Evolutionary conservation across 2,329 filamentous ascomycete species (phyloP).

Genomic region (Aspergillus sp.): DNA sequence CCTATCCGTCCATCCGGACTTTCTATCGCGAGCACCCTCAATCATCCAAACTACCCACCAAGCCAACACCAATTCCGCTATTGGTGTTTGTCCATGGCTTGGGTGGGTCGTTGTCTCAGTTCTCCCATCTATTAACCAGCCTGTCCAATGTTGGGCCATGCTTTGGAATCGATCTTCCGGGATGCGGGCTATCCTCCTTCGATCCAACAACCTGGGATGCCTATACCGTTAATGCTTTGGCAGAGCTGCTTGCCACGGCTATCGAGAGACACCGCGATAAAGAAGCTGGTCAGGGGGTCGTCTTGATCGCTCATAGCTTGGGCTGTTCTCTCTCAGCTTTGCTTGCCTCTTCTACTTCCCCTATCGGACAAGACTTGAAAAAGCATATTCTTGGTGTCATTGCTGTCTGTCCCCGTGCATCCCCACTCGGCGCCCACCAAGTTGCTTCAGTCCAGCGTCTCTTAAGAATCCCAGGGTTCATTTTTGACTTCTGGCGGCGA

Average conservation of each 20-base stretch:
- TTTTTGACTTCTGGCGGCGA: constrained; percentile 74
- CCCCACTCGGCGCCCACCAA: constrained; percentile 58
- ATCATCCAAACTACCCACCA: constrained; percentile 72
- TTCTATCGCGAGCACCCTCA: constrained; percentile 84
- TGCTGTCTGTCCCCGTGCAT: constrained; percentile 75
- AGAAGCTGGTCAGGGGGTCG: constrained; percentile 65
- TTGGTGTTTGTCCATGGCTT: constrained; percentile 91
- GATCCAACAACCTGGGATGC: constrained; percentile 69
- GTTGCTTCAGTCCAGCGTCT: constrained; percentile 55
- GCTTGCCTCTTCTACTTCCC: constrained; percentile 62
- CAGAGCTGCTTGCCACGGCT: constrained; percentile 69
- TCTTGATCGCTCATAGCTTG: constrained; percentile 87
- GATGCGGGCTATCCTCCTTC: constrained; percentile 80
- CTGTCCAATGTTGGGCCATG: constrained; percentile 81
- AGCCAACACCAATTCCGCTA: constrained; percentile 73
- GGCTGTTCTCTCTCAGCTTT: constrained; percentile 76
- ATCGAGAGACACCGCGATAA: constrained; percentile 72
- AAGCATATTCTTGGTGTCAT: constrained; percentile 72
- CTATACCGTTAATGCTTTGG: constrained; percentile 74
- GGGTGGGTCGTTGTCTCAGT: constrained; percentile 89
- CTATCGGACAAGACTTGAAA: constrained; percentile 54
- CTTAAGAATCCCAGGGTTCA: constrained; percentile 61
- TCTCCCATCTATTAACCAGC: constrained; percentile 75
- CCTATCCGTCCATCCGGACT: constrained; percentile 74
- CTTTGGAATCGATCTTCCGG: constrained; percentile 84